These are phyloP conservation scores for Lyophyllum decastes DNA, from an alignment of 768 basidiomycete species.

Conservation along the genomic window DNA sequence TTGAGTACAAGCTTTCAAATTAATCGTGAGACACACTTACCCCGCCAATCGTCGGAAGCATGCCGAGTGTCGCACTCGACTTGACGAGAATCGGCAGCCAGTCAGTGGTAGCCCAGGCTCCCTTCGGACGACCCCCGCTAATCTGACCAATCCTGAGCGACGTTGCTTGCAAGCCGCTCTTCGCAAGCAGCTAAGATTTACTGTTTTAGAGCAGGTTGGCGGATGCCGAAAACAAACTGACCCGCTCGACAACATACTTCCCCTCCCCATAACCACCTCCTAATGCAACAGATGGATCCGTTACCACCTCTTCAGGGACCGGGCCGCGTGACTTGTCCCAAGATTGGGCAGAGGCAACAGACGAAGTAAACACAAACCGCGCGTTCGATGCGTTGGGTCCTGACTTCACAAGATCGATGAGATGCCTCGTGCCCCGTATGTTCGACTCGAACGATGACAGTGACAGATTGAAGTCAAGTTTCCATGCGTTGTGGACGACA, in stretches of 20 bases:
- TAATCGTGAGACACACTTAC: constrained; percentile 17
- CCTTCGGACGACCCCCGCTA: constrained; percentile 27
- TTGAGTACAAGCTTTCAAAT: neutral
- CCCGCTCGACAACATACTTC: constrained; percentile 44
- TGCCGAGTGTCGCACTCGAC: constrained; percentile 26
- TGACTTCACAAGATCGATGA: constrained; percentile 40
- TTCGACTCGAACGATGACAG: constrained; percentile 51
- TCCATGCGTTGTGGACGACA: constrained; percentile 45
- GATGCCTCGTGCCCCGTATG: constrained; percentile 44
- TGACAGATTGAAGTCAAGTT: constrained; percentile 43
- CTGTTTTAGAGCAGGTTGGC: neutral
- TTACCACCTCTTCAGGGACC: constrained; percentile 35
- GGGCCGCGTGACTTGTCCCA: constrained; percentile 29
- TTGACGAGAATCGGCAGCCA: constrained; percentile 38
- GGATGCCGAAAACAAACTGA: constrained; percentile 16
- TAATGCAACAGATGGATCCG: constrained; percentile 30
- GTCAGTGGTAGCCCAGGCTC: constrained; percentile 36
- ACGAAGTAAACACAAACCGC: constrained; percentile 41
- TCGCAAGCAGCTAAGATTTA: constrained; percentile 23
- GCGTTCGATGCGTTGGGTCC: constrained; percentile 23
- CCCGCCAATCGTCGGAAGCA: constrained; percentile 25
- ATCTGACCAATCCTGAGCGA: constrained; percentile 37
- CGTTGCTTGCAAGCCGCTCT: constrained; percentile 27
- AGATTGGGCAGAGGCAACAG: constrained; percentile 30
- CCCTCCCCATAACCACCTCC: constrained; percentile 46